phyloP scores from a whole-genome alignment of 495 filamentous ascomycete genomes.

The Neurospora sp. region DNA sequence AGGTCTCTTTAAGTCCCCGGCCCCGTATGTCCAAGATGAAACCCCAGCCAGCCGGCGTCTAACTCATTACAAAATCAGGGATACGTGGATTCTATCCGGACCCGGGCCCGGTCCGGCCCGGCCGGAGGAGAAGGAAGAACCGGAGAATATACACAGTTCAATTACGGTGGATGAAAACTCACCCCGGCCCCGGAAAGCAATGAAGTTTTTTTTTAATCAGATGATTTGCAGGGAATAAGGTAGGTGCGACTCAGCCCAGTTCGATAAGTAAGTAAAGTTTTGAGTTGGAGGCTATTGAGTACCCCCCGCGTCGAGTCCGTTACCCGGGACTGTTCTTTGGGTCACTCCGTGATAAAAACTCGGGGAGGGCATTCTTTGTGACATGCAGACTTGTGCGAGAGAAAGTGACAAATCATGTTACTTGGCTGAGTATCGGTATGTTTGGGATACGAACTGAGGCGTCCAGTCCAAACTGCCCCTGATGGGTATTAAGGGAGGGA shows the following conservation, averaged over 20 bases:
- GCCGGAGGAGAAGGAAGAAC: background rate
- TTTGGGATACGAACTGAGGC: no score
- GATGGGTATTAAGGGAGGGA: no score
- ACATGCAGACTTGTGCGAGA: background rate
- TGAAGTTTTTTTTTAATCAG: background rate
- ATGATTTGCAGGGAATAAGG: background rate
- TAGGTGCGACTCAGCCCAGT: background rate
- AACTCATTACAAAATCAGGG: background rate
- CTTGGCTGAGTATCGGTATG: no score
- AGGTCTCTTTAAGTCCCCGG: background rate
- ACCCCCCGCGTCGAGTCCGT: background rate
- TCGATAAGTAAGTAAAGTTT: background rate
- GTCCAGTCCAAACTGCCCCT: no score
- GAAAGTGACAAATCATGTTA: no score
- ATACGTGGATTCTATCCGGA: background rate
- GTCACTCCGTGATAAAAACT: background rate
- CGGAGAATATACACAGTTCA: background rate
- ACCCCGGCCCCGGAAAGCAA: background rate
- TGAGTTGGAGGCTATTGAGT: background rate
- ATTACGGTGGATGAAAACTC: background rate
- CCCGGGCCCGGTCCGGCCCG: background rate
- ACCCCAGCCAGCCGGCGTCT: background rate
- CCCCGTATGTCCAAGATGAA: background rate
- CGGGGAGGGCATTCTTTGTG: background rate
- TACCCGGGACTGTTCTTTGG: background rate